Percentiles rank a stretch among this genome's conserved stretches.
Conservation (phyloP, 2,329 filamentous ascomycete genomes). For the Fusarium fujikuroi region DNA sequence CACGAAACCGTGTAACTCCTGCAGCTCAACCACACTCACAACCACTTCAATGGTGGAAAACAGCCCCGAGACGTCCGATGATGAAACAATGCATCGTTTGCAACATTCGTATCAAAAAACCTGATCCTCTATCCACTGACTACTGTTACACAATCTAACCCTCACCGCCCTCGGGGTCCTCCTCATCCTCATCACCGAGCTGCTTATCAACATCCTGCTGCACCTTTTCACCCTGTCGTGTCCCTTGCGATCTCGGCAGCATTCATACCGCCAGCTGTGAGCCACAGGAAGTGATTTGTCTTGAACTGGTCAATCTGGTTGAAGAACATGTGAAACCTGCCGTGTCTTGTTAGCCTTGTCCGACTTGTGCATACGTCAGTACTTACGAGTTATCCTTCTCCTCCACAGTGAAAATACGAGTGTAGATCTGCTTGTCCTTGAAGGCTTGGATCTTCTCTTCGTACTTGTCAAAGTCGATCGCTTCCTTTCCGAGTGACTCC, state of each 20-base stretch:
- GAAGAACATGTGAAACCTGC: slow-evolving; percentile 80
- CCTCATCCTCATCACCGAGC: slow-evolving; percentile 64
- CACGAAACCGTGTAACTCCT: not conserved
- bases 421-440: slow-evolving; percentile 92
- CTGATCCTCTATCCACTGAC: slow-evolving; percentile 7
- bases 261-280: slow-evolving; percentile 74
- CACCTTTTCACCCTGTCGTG: slow-evolving; percentile 49
- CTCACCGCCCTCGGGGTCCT: slow-evolving; percentile 60
- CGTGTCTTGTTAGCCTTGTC: slow-evolving; percentile 21
- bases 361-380: not conserved
- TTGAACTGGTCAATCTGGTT: slow-evolving; percentile 81
- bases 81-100: slow-evolving; percentile 14
- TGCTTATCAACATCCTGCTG: slow-evolving; percentile 58
- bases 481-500: slow-evolving; percentile 69
- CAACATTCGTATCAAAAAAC: not conserved
- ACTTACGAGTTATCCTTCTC: slow-evolving; percentile 87
- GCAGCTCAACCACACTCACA: not conserved
- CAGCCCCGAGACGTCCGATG: slow-evolving; percentile 8
- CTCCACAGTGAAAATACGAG: slow-evolving; percentile 89
- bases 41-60: not conserved
- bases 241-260: slow-evolving; percentile 60
- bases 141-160: slow-evolving; percentile 46
- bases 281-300: slow-evolving; percentile 77
- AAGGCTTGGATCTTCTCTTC: slow-evolving; percentile 85
- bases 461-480: slow-evolving; percentile 82